These are phyloP conservation scores for Verticillium isaacii DNA, from an alignment of 2,329 filamentous ascomycete species.

Conservation along the genomic window DNA sequence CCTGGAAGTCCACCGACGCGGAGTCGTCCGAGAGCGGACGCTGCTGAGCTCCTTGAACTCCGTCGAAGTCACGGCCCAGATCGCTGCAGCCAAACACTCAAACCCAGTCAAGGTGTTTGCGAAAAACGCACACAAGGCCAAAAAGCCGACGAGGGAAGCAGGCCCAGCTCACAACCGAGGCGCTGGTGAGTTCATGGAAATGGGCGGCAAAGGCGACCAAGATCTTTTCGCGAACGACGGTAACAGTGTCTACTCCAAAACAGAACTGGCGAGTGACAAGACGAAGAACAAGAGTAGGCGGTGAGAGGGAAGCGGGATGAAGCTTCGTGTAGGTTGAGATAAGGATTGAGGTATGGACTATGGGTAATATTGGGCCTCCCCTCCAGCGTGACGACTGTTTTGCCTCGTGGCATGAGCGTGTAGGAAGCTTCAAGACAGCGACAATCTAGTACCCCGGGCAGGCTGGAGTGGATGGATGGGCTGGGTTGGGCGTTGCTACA, in stretches of 20 bases:
- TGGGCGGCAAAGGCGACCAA: slow-evolving; percentile 85
- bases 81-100: slow-evolving; percentile 53
- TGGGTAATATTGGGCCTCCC: background rate
- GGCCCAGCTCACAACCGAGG: slow-evolving; percentile 63
- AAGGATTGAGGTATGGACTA: background rate
- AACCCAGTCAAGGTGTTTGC: slow-evolving; percentile 67
- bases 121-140: slow-evolving; percentile 50
- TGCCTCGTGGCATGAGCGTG: slow-evolving; percentile 10
- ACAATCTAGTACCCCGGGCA: background rate
- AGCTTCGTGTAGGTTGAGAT: background rate
- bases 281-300: slow-evolving; percentile 18
- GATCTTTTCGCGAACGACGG: slow-evolving; percentile 65
- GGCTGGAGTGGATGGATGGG: background rate
- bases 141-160: slow-evolving; percentile 48
- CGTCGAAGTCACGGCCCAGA: slow-evolving; percentile 46
- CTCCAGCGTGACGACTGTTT: slow-evolving; percentile 10
- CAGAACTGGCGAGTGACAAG: slow-evolving; percentile 27
- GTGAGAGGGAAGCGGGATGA: background rate
- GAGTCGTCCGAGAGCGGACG: slow-evolving; percentile 76
- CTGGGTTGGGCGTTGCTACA: background rate
- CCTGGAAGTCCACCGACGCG: slow-evolving; percentile 80
- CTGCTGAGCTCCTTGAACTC: slow-evolving; percentile 79
- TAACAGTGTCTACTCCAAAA: slow-evolving; percentile 42
- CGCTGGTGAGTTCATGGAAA: slow-evolving; percentile 72
- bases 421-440: background rate